Evolutionary conservation across 352 stramenopile genomes (phyloP), one percentile per base, ranked within the genome.

Genomic region (Lagenidium giganteum): DNA sequence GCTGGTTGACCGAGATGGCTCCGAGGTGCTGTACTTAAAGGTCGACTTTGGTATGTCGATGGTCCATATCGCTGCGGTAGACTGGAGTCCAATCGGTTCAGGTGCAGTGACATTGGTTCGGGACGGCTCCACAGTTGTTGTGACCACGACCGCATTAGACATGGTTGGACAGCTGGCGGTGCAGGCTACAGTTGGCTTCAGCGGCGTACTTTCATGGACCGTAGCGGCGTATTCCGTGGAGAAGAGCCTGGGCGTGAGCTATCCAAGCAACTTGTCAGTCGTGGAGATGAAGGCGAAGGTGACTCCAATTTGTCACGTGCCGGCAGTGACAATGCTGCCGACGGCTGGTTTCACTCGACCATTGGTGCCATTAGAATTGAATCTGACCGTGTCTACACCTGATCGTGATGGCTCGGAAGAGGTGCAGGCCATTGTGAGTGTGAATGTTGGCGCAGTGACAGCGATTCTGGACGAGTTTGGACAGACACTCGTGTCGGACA

Each of bases 1-100:
- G 4, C 34, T 77, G 23, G 40, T 65, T 23, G 65, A 77, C 52
- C 40, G 51, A 4, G 65, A 77, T 17, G 54, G 58, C 11, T 77
- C 65, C 0, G 61, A 77, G 31, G 30, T 28, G 8, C 27, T 68
- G 14, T 70, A 57, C 29, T 46, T 77, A 17, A 42, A 51, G 7
- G 37, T 68, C 30, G 38, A 70, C 20, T 51, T 71, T 3, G 39
- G 57, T 1, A 38, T 51, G 23, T 50, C 48, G 26, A 25, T 28
- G 16, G 5, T 18, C 38, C 43, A 52, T n/a, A 46, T 51, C 26
- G 44, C 54, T 29, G 61, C 37, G 2, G 28, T 74, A 9, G 45
- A 47, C 31, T 50, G 51, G 36, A 22, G 35, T 45, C 38, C 28
- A 35, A 8, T 53, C 42, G 18, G 51, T 41, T 54, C 12, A n/a